Percentiles rank a stretch among this genome's conserved stretches.
phyloP scores from a whole-genome alignment of 2,329 filamentous ascomycete species.

The Phialophora tarda region DNA sequence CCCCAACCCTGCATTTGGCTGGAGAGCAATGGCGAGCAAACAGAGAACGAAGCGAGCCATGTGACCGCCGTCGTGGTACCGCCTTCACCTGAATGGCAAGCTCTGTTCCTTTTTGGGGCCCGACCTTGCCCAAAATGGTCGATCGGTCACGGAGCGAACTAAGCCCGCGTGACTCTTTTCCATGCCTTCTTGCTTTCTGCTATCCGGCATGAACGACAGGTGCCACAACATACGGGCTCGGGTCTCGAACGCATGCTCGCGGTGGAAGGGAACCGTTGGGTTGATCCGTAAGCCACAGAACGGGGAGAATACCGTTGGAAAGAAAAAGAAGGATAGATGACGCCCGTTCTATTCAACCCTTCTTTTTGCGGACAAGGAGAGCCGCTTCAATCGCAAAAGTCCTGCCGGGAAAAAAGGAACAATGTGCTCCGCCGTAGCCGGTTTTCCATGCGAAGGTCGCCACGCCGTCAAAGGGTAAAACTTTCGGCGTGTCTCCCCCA shows the following conservation, averaged over 20 bases:
- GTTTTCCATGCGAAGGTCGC: background rate
- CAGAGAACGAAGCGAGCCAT: background rate
- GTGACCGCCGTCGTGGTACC: slow-evolving; percentile 13
- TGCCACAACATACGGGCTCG: background rate
- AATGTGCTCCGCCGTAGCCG: slow-evolving; percentile 5
- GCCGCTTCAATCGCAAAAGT: slow-evolving; percentile 2
- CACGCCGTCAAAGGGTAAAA: background rate
- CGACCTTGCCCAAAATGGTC: slow-evolving; percentile 7
- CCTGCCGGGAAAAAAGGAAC: background rate
- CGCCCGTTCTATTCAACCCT: slow-evolving; percentile 18
- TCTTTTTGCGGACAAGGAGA: slow-evolving; percentile 15
- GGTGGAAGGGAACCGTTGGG: background rate
- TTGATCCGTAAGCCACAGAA: background rate
- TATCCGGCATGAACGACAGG: slow-evolving; percentile 3
- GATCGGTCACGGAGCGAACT: background rate
- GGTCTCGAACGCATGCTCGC: slow-evolving; percentile 1
- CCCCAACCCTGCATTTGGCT: slow-evolving; percentile 5
- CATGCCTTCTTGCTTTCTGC: slow-evolving; percentile 11
- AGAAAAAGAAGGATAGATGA: slow-evolving; percentile 7
- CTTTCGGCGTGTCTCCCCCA: background rate
- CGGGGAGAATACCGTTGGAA: slow-evolving; percentile 4
- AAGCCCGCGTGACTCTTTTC: slow-evolving; percentile 7
- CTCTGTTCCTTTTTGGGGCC: slow-evolving; percentile 9
- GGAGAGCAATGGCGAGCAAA: background rate
- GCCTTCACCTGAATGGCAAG: slow-evolving; percentile 7